Base-by-base conservation (phyloP, 225 moss, liverwort and hornwort species). In the Pleurozium schreberi region DNA sequence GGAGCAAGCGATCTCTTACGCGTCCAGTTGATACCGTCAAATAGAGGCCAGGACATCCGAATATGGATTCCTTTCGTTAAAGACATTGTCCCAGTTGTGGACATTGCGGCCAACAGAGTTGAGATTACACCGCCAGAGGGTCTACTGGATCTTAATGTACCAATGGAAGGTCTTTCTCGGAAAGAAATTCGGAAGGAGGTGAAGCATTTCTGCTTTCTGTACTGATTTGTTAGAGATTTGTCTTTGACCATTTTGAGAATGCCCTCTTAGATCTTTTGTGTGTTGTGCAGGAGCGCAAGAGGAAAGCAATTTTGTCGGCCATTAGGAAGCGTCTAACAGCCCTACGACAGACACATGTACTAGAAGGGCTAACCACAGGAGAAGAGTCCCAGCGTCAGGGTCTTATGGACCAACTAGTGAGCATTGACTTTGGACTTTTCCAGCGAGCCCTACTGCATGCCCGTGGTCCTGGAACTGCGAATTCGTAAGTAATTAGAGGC, bases 31-130 rank as follows among this genome's bases (percentile, higher is more conserved):
- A 86, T 59, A 28, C 90, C 89, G 36, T 73, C 86, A 85, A 90
- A 71, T 55, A 82, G 90, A 90, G 84, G 88, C 52, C 80, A 88
- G 67, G 93, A 89, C 65, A 87, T 90, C 43, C 94, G 93, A 87
- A 92, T 97, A 88, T 99, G 97, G 98, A 92, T 99, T 85, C 98
- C 98, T n/a, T 99, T 96, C 66, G 98, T 97, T 31, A 92, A 92
- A 87, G 95, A 95, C 43, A 99, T 99, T 88, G 97, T 96, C 34
- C 97, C 97, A 62, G 88, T 96, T 59, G 98, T 99, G 78, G 95
- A 99, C 93, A 90, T 92, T 49, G 89, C 88, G 52, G 86, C 90
- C 76, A 95, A 92, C 81, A 92, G 92, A 81, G 90, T 99, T 75
- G 96, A 95, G 93, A 95, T 99, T 52, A 93, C 77, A 76, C 98